Conservation (phyloP, 1,139 yeast species). For the Scheffersomyces insectosa region DNA sequence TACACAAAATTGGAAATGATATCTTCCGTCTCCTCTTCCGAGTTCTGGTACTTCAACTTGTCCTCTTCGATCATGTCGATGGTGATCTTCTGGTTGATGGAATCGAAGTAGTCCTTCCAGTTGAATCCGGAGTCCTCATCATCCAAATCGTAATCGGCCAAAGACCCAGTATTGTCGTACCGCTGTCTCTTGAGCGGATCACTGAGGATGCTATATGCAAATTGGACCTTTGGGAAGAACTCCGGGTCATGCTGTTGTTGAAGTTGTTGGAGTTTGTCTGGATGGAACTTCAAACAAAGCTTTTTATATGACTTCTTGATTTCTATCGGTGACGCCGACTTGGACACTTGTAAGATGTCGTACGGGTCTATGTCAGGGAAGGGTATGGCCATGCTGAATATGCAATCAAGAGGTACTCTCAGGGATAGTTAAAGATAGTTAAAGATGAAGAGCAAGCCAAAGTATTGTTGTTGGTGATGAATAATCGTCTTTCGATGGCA, state of each 20-base stretch:
- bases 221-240: constrained; percentile 67
- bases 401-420: not conserved
- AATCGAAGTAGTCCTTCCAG: constrained; percentile 68
- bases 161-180: constrained; percentile 69
- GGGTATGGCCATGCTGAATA: constrained; percentile 36
- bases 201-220: constrained; percentile 69
- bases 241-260: constrained; percentile 20
- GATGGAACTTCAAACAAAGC: constrained; percentile 70
- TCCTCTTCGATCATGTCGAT: constrained; percentile 77
- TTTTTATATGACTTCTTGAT: constrained; percentile 74
- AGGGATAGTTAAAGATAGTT: not conserved
- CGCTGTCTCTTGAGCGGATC: constrained; percentile 57
- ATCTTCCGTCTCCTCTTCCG: constrained; percentile 69
- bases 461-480: too few species aligned
- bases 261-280: constrained; percentile 63
- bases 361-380: constrained; percentile 70
- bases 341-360: constrained; percentile 48
- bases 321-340: constrained; percentile 47
- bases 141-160: constrained; percentile 42
- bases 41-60: constrained; percentile 58
- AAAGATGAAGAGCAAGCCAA: too few species aligned
- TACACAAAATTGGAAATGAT: constrained; percentile 57
- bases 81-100: constrained; percentile 61
- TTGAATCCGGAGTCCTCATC: constrained; percentile 45
- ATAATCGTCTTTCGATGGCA: too few species aligned